Evolutionary conservation across 352 stramenopile species (phyloP).

Genomic region (Phytophthora tubulina): DNA sequence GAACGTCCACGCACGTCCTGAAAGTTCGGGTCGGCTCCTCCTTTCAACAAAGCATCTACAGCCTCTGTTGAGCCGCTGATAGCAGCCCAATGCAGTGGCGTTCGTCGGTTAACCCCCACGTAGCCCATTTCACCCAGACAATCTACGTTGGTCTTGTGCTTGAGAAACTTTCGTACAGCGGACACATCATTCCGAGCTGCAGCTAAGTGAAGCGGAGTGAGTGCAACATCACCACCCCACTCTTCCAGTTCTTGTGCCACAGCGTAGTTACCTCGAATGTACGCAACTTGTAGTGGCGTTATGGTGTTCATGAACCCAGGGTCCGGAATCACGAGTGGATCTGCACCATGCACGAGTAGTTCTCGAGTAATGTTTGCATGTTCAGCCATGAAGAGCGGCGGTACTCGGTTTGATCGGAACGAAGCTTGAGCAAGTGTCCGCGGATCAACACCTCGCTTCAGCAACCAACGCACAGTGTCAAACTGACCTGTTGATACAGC

Average conservation of each 20-base stretch:
- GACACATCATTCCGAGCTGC: conserved; percentile 63
- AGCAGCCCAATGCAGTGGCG: conserved; percentile 75
- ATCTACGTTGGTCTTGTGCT: conserved; percentile 53
- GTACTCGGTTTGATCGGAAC: conserved; percentile 63
- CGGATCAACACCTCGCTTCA: conserved; percentile 51
- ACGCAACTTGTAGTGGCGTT: conserved; percentile 72
- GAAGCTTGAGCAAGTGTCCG: conserved; percentile 55
- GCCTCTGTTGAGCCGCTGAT: conserved; percentile 60
- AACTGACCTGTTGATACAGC: conserved; percentile 26
- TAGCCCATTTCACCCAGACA: conserved; percentile 80
- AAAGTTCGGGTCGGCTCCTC: conserved; percentile 70
- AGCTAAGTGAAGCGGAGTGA: conserved; percentile 73
- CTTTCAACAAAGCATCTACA: conserved; percentile 58
- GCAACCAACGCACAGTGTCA: conserved; percentile 68
- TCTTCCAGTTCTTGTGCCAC: conserved; percentile 78
- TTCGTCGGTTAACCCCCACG: conserved; percentile 70
- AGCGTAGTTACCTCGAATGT: conserved; percentile 71
- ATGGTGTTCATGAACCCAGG: conserved; percentile 78
- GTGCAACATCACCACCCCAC: conserved; percentile 71
- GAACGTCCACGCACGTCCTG: conserved; percentile 67
- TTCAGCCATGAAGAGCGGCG: conserved; percentile 75
- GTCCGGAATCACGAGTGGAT: conserved; percentile 68
- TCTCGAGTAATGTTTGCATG: conserved; percentile 61
- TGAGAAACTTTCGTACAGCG: conserved; percentile 60
- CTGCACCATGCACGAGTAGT: conserved; percentile 58